phyloP scores from a whole-genome alignment of 1,284 basidiomycete species.

The Sanghuangporus sanghuang region DNA sequence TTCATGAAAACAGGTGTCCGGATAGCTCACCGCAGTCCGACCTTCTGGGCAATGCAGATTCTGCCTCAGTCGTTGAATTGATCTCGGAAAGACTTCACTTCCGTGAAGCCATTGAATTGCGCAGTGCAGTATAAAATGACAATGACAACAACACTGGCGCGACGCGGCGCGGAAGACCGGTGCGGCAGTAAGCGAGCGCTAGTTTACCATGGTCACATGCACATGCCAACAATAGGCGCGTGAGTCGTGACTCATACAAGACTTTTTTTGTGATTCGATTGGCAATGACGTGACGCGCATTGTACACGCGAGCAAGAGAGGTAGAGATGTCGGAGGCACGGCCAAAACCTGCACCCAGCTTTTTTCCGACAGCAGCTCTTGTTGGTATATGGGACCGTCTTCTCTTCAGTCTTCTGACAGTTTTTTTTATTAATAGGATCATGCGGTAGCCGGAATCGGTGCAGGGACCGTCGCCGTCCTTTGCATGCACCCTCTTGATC shows the following conservation, averaged over 20 bases:
- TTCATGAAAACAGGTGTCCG: background rate
- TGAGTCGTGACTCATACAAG: background rate
- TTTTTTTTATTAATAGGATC: conserved; percentile 51
- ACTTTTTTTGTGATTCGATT: background rate
- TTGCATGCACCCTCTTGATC: conserved; percentile 97
- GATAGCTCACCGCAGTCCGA: background rate
- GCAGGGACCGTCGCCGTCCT: conserved; percentile 91
- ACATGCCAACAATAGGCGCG: background rate
- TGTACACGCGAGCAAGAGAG: background rate
- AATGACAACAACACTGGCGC: no score
- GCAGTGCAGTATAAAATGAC: background rate
- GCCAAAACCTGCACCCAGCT: conserved; percentile 40
- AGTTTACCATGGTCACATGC: background rate
- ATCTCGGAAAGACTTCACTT: background rate
- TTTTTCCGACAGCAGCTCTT: conserved; percentile 67
- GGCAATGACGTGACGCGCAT: background rate
- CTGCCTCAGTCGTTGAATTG: background rate
- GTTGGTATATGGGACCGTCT: conserved; percentile 31
- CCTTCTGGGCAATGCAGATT: background rate
- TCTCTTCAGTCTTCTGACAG: background rate
- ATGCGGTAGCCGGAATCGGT: conserved; percentile 90
- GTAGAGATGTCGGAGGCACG: conserved; percentile 6
- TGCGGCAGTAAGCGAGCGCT: background rate
- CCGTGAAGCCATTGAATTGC: background rate
- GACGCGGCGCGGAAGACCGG: background rate